Conservation (phyloP, 2,329 filamentous ascomycete species). For the Fusarium mangiferae region DNA sequence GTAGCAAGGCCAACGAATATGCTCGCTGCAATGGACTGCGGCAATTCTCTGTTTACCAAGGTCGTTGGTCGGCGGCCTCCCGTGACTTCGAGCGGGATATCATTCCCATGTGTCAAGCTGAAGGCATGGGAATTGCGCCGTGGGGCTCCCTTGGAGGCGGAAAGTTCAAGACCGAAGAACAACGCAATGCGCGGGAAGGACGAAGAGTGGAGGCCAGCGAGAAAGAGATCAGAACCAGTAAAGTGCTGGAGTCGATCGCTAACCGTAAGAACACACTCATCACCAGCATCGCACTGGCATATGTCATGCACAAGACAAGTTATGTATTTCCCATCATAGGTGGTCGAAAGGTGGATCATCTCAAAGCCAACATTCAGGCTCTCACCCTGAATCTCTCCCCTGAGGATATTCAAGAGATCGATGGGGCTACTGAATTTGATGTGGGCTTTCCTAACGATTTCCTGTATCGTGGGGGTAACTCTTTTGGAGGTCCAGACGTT, state of each 20-base stretch:
- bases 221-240: slow-evolving; percentile 62
- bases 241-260: slow-evolving; percentile 61
- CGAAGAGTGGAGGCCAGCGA: slow-evolving; percentile 56
- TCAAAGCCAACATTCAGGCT: slow-evolving; percentile 76
- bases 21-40: slow-evolving; percentile 76
- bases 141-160: slow-evolving; percentile 68
- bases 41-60: slow-evolving; percentile 68
- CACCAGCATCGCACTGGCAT: slow-evolving; percentile 71
- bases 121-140: slow-evolving; percentile 64
- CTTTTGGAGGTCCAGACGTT: slow-evolving; percentile 54
- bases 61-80: slow-evolving; percentile 52
- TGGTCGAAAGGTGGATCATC: slow-evolving; percentile 74
- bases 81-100: slow-evolving; percentile 57
- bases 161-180: slow-evolving; percentile 55
- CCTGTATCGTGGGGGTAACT: slow-evolving; percentile 56
- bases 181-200: slow-evolving; percentile 50
- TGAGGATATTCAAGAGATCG: slow-evolving; percentile 74
- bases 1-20: slow-evolving; percentile 72
- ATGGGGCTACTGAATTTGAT: slow-evolving; percentile 69
- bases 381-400: slow-evolving; percentile 67
- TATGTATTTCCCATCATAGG: slow-evolving; percentile 81
- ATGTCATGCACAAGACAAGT: slow-evolving; percentile 76
- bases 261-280: slow-evolving; percentile 54
- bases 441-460: slow-evolving; percentile 74
- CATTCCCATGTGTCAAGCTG: slow-evolving; percentile 55